These are phyloP conservation scores for Tagetes patula DNA, from an alignment of 129 eudicot genomes.

Conservation along the genomic window DNA sequence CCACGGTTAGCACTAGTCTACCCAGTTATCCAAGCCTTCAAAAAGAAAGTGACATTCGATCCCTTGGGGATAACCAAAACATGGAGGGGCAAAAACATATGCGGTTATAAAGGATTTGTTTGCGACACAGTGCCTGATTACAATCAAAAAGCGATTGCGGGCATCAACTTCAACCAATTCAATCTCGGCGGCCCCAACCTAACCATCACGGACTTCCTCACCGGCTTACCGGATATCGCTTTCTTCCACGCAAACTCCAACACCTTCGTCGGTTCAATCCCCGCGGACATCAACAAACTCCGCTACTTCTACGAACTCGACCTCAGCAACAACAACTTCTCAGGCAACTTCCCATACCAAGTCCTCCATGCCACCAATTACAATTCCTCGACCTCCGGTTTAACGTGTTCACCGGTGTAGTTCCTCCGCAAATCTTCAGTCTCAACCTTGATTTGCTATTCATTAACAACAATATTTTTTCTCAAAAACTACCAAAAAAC, in stretches of 20 bases:
- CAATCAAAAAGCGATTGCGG: slow-evolving; percentile 25
- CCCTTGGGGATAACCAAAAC: slow-evolving; percentile 35
- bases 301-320: slow-evolving; percentile 41
- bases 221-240: slow-evolving; percentile 38
- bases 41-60: slow-evolving; percentile 28
- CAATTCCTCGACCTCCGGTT: slow-evolving; percentile 46
- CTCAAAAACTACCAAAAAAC: slow-evolving; percentile 33
- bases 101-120: slow-evolving; percentile 43
- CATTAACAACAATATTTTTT: slow-evolving; percentile 47
- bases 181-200: slow-evolving; percentile 27
- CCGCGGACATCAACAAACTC: slow-evolving; percentile 12
- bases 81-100: slow-evolving; percentile 44
- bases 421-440: slow-evolving; percentile 38
- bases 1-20: background rate
- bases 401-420: slow-evolving; percentile 38
- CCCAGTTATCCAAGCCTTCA: slow-evolving; percentile 39
- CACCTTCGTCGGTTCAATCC: slow-evolving; percentile 38
- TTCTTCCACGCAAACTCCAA: slow-evolving; percentile 60
- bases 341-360: slow-evolving; percentile 36
- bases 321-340: slow-evolving; percentile 44
- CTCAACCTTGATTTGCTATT: slow-evolving; percentile 43
- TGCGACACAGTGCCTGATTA: slow-evolving; percentile 33
- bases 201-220: slow-evolving; percentile 32
- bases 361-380: slow-evolving; percentile 26
- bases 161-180: slow-evolving; percentile 40